Evolutionary conservation across 345 rosid genomes (phyloP).

Genomic region (Eucalyptus cloeziana): DNA sequence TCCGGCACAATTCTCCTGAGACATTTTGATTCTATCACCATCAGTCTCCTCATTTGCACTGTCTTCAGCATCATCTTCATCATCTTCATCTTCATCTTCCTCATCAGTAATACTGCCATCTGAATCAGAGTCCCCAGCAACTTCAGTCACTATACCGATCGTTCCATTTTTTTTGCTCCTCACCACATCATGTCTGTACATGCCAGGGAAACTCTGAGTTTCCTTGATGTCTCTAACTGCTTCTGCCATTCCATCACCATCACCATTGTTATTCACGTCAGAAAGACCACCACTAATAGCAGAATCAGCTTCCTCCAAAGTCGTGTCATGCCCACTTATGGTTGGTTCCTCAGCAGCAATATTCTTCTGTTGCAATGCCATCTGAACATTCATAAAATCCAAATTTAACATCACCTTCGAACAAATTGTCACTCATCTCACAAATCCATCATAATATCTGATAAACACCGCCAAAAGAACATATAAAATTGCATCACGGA

Average conservation of each 20-base stretch:
- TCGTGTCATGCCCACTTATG: neutral
- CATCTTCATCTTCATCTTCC: slow-evolving; percentile 27
- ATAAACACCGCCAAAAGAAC: neutral
- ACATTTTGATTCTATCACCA: neutral
- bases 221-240: slow-evolving; percentile 5
- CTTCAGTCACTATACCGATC: slow-evolving; percentile 84
- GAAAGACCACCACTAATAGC: slow-evolving; percentile 1
- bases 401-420: neutral
- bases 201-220: slow-evolving; percentile 20
- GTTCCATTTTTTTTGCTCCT: slow-evolving; percentile 35
- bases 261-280: slow-evolving; percentile 10
- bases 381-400: slow-evolving; percentile 19
- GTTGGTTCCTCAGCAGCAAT: slow-evolving; percentile 10
- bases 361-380: slow-evolving; percentile 37
- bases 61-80: slow-evolving; percentile 11
- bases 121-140: slow-evolving; percentile 91
- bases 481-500: neutral
- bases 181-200: slow-evolving; percentile 81
- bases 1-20: neutral
- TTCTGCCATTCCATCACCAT: slow-evolving; percentile 5
- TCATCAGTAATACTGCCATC: slow-evolving; percentile 59
- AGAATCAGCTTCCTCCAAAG: slow-evolving; percentile 7
- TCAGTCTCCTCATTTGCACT: slow-evolving; percentile 8
- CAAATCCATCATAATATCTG: neutral
- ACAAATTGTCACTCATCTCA: neutral